phyloP scores from a whole-genome alignment of 768 basidiomycete genomes.

The Termitomyces sp. region DNA sequence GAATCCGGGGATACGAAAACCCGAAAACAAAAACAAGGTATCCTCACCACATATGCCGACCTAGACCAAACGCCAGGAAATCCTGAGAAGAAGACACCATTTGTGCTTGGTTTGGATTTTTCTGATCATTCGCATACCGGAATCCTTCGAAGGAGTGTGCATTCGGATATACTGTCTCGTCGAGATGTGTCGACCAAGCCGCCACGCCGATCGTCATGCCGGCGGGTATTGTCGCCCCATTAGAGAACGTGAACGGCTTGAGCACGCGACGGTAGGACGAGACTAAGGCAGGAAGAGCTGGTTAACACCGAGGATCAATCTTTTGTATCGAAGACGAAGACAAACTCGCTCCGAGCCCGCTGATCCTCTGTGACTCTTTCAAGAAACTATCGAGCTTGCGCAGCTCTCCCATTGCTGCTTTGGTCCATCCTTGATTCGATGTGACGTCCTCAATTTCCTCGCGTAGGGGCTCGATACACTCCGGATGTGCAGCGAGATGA shows the following conservation, averaged over 20 bases:
- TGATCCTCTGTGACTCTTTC: slow-evolving; percentile 29
- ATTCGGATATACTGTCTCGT: slow-evolving; percentile 14
- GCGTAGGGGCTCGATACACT: slow-evolving; percentile 28
- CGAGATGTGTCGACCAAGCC: slow-evolving; percentile 4
- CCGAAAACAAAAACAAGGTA: not conserved
- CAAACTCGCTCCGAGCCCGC: slow-evolving; percentile 22
- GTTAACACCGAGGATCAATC: not conserved
- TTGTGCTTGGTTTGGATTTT: slow-evolving; percentile 24
- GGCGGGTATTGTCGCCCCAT: slow-evolving; percentile 19
- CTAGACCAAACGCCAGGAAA: slow-evolving; percentile 29
- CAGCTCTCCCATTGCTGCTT: slow-evolving; percentile 28
- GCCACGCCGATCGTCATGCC: slow-evolving; percentile 15
- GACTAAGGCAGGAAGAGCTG: slow-evolving; percentile 6
- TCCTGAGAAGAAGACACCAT: slow-evolving; percentile 20
- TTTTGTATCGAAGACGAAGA: not conserved
- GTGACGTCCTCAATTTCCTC: slow-evolving; percentile 37
- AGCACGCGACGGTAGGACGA: slow-evolving; percentile 13
- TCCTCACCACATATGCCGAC: slow-evolving; percentile 19
- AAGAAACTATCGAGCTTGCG: slow-evolving; percentile 40
- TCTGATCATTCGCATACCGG: slow-evolving; percentile 27
- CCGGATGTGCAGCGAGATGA: slow-evolving; percentile 29
- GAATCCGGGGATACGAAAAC: not conserved
- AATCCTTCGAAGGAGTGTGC: slow-evolving; percentile 34
- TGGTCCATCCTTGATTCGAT: slow-evolving; percentile 31
- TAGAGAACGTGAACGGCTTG: slow-evolving; percentile 19